Percentiles rank a stretch among this genome's conserved stretches.
phyloP scores from a whole-genome alignment of 2,329 filamentous ascomycete species.

The Aspergillus pseudoviridinutans region DNA sequence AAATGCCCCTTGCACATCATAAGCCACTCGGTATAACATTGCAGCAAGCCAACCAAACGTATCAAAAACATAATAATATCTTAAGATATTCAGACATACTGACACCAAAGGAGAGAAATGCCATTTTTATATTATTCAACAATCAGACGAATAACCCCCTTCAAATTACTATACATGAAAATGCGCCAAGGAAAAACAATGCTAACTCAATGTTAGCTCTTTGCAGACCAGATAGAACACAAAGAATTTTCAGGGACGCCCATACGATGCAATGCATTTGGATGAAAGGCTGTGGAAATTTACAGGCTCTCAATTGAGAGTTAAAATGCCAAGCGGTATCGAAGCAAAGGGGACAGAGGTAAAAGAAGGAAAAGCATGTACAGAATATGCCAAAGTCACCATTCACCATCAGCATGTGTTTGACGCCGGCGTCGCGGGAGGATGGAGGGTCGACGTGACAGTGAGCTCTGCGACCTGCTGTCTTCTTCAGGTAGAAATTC shows the following conservation, averaged over 20 bases:
- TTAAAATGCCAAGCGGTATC: background rate
- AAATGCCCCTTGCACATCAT: background rate
- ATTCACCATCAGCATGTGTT: slow-evolving; percentile 36
- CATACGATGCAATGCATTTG: slow-evolving; percentile 20
- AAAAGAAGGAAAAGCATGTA: slow-evolving; percentile 3
- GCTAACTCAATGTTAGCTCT: background rate
- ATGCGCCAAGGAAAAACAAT: slow-evolving; percentile 6
- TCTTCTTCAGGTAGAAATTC: slow-evolving; percentile 38
- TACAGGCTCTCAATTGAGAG: background rate
- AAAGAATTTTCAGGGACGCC: slow-evolving; percentile 18
- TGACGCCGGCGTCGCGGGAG: slow-evolving; percentile 36
- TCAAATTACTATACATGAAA: slow-evolving; percentile 1
- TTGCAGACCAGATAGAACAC: background rate
- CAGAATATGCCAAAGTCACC: slow-evolving; percentile 14
- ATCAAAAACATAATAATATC: no score
- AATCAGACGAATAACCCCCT: background rate
- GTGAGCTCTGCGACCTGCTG: slow-evolving; percentile 26
- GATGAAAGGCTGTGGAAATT: background rate
- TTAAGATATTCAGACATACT: background rate
- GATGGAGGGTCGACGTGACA: slow-evolving; percentile 32
- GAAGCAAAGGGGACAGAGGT: slow-evolving; percentile 9
- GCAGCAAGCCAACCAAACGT: no score
- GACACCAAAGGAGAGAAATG: background rate
- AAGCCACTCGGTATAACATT: background rate
- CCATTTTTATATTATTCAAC: background rate